Evolutionary conservation across 139 green algal genomes (phyloP), one percentile per base, ranked within the genome.

Genomic region (Yamagishiella unicocca): DNA sequence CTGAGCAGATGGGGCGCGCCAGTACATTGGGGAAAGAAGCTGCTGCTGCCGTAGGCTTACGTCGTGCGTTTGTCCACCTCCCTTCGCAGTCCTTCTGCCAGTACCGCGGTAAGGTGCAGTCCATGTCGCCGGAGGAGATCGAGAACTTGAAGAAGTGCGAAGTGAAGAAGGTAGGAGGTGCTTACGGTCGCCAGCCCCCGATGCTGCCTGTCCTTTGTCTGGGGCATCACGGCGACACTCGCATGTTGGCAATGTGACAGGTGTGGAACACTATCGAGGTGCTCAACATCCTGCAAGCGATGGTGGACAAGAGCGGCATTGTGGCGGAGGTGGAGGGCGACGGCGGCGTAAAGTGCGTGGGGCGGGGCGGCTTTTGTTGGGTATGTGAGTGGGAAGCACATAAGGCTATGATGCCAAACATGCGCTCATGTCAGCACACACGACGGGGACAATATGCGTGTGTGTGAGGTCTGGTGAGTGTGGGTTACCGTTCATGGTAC

Each of bases 261-360:
- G 87, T 92, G 38, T 99, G 97, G 97, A 94, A 95, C 90, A 90
- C 95, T 27, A 55, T 95, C 21, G 92, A 94, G 67, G 96, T 98
- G 75, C 86, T 98, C 46, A 97, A 97, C 90, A 96, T 96, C 73
- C 93, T 99, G 64, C 93, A 98, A 79, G 95, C 95, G 17, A 93
- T 99, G 61, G 92, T 97, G 1, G 96, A 98, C 92, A 97, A 97
- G 90, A 96, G 91, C 17, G 91, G 91, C 67, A 95, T 98, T 54
- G 86, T 95, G 2, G 81, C 72, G 2, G 94, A 96, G 88, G 90
- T 98, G 33, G 77, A 95, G 53, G 75, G 86, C 0, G 94, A 97
- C 55, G 90, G 91, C 8, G 93, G 92, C 29, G 88, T 81, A n/a
- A 91, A 82, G 88, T 90, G 67, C 61, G 85, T 12, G 75, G 24